Base-by-base conservation (phyloP, 805 yeast species). In the Lipomyces japonicus region DNA sequence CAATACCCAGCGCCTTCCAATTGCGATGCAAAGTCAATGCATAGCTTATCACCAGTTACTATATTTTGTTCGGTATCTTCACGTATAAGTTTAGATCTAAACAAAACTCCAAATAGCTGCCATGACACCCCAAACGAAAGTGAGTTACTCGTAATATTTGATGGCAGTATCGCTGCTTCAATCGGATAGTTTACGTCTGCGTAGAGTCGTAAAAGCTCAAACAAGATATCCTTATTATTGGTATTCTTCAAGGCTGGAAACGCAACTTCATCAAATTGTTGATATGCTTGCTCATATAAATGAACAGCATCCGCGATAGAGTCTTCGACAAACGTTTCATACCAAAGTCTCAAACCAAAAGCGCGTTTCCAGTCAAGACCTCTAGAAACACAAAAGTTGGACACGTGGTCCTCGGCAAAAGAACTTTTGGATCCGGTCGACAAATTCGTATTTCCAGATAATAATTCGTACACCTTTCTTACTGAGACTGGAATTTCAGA, bases 351-450 rank as follows among this genome's bases (percentile, higher is more conserved):
- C 46, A 86, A 57, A 1, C 81, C 79, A 28, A 90, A 71, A 22
- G 77, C 72, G 28, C 82, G 71, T 50, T 77, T 73, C 95, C 96
- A 86, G 14, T 83, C 75, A 25, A 85, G 45, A 1, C 74, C 78
- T 2, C 67, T 68, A 2, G 72, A 57, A 16, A 63, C 35, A 25
- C 57, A 50, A 9, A 61, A 26, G 2, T 56, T 60, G 3, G 58
- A 51, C 1, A 46, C 55, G 28, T 36, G 39, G 26, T 46, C 59
- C 25, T 55, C 59, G 10, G 42, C n/a, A 25, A 44, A 49, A n/a
- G 32, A 31, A 14, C 36, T 39, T 21, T 52, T 52, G 1, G 44
- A 42, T 2, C 53, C 61, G 16, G 42, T 35, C 21, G 65, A 48
- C 16, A 75, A 67, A 3, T 70, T 67, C 2, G 67, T 63, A 32